Conservation (phyloP, 805 yeast species). For the Saccharomycopsis schoenii region DNA sequence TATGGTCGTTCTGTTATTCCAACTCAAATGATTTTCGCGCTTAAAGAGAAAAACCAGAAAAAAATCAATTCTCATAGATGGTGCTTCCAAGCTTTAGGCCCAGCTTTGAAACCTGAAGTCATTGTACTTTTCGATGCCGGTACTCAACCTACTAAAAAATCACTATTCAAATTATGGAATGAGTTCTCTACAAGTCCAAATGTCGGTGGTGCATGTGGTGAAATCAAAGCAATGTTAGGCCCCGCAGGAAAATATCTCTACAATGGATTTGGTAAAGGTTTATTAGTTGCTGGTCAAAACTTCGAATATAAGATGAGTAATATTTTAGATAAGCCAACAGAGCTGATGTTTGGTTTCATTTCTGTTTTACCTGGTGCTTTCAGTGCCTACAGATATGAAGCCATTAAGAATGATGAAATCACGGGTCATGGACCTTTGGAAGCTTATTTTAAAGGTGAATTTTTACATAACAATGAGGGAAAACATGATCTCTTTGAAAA, state of each 20-base stretch:
- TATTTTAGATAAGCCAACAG: conserved; percentile 57
- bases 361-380: conserved; percentile 63
- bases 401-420: conserved; percentile 41
- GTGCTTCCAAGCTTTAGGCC: conserved; percentile 58
- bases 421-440: conserved; percentile 50
- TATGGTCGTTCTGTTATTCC: conserved; percentile 49
- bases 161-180: conserved; percentile 52
- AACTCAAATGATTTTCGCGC: conserved; percentile 49
- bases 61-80: conserved; percentile 61
- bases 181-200: conserved; percentile 48
- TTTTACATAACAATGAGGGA: conserved; percentile 48
- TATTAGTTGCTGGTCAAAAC: conserved; percentile 52
- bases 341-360: conserved; percentile 54
- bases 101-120: conserved; percentile 46
- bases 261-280: conserved; percentile 32
- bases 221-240: conserved; percentile 50
- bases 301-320: conserved; percentile 61
- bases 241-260: conserved; percentile 36
- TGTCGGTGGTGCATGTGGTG: conserved; percentile 70
- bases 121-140: conserved; percentile 55
- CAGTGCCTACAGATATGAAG: conserved; percentile 52
- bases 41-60: conserved; percentile 54
- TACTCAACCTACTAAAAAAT: conserved; percentile 49
- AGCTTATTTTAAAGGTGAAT: conserved; percentile 60
- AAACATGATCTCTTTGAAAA: conserved; percentile 55